Evolutionary conservation across 2,329 filamentous ascomycete genomes (phyloP).

Genomic region (Pseudogymnoascus sp.): DNA sequence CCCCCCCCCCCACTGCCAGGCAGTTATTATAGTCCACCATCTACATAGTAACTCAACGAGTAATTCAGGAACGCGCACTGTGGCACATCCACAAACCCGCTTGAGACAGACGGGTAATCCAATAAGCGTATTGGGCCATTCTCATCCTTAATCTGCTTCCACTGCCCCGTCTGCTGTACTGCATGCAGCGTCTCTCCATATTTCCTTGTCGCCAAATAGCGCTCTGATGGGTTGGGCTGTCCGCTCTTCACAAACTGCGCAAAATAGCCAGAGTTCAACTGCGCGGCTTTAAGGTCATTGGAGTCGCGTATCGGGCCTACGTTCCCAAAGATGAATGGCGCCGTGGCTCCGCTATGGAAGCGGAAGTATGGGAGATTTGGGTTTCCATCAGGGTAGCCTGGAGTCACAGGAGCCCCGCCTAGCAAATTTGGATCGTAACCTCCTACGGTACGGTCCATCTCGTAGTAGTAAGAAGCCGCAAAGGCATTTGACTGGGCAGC

Average conservation of each 20-base stretch:
- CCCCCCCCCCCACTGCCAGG: no score
- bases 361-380: slow-evolving; percentile 45
- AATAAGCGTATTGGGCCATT: slow-evolving; percentile 36
- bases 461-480: slow-evolving; percentile 42
- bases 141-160: slow-evolving; percentile 33
- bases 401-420: slow-evolving; percentile 35
- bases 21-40: slow-evolving; percentile 16
- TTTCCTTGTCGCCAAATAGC: slow-evolving; percentile 37
- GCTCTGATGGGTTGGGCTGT: slow-evolving; percentile 38
- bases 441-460: slow-evolving; percentile 41
- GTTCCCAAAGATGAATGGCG: slow-evolving; percentile 41
- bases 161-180: slow-evolving; percentile 34
- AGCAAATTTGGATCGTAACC: slow-evolving; percentile 47
- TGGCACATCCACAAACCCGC: slow-evolving; percentile 38
- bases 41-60: slow-evolving; percentile 34
- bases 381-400: slow-evolving; percentile 38
- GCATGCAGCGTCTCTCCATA: slow-evolving; percentile 37
- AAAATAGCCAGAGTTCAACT: slow-evolving; percentile 41
- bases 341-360: slow-evolving; percentile 41
- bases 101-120: slow-evolving; percentile 37
- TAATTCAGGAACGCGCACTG: slow-evolving; percentile 42
- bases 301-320: slow-evolving; percentile 35
- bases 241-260: slow-evolving; percentile 39
- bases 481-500: slow-evolving; percentile 35
- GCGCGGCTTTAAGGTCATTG: slow-evolving; percentile 38